phyloP scores from a whole-genome alignment of 2,329 filamentous ascomycete genomes.

The Alternaria sp. region DNA sequence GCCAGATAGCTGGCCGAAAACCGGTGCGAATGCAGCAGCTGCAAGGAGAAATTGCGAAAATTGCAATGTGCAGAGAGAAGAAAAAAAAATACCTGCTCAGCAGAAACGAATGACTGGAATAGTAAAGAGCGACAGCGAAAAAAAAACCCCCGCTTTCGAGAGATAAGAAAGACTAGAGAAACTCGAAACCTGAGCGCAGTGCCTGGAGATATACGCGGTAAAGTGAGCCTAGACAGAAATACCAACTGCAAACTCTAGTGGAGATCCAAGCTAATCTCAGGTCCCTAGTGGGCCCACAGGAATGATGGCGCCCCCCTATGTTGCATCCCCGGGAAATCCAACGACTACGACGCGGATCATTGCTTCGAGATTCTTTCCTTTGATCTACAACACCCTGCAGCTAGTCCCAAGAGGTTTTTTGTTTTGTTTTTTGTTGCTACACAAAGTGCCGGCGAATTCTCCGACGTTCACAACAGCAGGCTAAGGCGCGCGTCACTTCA shows the following conservation, averaged over 20 bases:
- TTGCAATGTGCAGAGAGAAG: slow-evolving; percentile 32
- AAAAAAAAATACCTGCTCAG: slow-evolving; percentile 32
- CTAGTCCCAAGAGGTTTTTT: not conserved
- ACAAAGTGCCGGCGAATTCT: slow-evolving; percentile 2
- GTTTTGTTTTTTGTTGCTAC: not conserved
- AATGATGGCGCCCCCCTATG: slow-evolving; percentile 6
- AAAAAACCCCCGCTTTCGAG: not conserved
- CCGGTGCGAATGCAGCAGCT: slow-evolving; percentile 29
- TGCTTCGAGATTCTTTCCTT: not conserved
- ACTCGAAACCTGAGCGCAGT: slow-evolving; percentile 9
- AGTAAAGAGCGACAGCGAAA: slow-evolving; percentile 18
- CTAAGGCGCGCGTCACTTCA: slow-evolving; percentile 10
- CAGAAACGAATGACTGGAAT: slow-evolving; percentile 31
- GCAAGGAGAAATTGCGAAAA: slow-evolving; percentile 35
- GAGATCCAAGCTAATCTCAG: slow-evolving; percentile 7
- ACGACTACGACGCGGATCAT: not conserved
- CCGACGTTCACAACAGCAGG: not conserved
- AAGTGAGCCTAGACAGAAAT: not conserved
- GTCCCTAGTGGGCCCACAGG: not conserved
- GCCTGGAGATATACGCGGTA: slow-evolving; percentile 4
- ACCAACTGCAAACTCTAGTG: slow-evolving; percentile 2
- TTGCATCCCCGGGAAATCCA: not conserved
- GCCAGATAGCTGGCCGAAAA: slow-evolving; percentile 47
- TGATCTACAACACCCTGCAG: not conserved
- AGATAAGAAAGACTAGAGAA: not conserved